phyloP scores from a whole-genome alignment of 164 flowering plant genomes.

The Platanus orientalis region DNA sequence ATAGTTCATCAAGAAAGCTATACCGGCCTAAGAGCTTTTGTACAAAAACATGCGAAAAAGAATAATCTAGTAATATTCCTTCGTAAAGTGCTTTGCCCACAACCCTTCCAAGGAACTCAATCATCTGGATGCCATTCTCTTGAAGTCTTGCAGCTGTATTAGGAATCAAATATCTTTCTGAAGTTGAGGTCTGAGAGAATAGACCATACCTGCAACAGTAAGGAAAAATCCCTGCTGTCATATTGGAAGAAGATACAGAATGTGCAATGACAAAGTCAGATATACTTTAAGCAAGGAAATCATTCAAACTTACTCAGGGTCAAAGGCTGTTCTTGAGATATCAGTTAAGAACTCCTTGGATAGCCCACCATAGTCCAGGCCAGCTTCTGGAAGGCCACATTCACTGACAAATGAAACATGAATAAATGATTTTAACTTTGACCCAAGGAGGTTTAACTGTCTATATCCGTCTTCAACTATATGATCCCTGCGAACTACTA shows the following conservation, averaged over 20 bases:
- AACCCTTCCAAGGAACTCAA: slow-evolving; percentile 95
- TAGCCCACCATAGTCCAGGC: slow-evolving; percentile 96
- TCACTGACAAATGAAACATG: slow-evolving; percentile 98
- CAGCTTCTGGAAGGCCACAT: slow-evolving; percentile 97
- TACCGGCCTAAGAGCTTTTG: slow-evolving; percentile 98
- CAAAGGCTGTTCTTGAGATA: slow-evolving; percentile 78
- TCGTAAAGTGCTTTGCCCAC: slow-evolving; percentile 99
- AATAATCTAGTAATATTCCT: slow-evolving; percentile 91
- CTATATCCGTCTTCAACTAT: slow-evolving; percentile 95
- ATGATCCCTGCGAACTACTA: slow-evolving; percentile 87
- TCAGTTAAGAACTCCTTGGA: slow-evolving; percentile 96
- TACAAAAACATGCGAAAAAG: slow-evolving; percentile 94
- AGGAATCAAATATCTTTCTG: slow-evolving; percentile 84
- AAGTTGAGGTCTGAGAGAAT: slow-evolving; percentile 79
- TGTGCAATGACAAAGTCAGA: neutral
- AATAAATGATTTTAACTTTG: slow-evolving; percentile 74
- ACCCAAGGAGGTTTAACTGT: slow-evolving; percentile 77
- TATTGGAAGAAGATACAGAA: neutral
- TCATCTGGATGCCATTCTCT: slow-evolving; percentile 87
- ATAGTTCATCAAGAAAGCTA: slow-evolving; percentile 96
- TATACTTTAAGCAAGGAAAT: neutral
- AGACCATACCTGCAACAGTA: slow-evolving; percentile 64
- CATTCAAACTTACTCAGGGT: slow-evolving; percentile 67
- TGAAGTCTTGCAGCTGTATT: slow-evolving; percentile 69
- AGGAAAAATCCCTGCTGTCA: slow-evolving; percentile 2